Evolutionary conservation across 352 stramenopile species (phyloP), one percentile per base, ranked within the genome.

Genomic region (Lagenidium giganteum): DNA sequence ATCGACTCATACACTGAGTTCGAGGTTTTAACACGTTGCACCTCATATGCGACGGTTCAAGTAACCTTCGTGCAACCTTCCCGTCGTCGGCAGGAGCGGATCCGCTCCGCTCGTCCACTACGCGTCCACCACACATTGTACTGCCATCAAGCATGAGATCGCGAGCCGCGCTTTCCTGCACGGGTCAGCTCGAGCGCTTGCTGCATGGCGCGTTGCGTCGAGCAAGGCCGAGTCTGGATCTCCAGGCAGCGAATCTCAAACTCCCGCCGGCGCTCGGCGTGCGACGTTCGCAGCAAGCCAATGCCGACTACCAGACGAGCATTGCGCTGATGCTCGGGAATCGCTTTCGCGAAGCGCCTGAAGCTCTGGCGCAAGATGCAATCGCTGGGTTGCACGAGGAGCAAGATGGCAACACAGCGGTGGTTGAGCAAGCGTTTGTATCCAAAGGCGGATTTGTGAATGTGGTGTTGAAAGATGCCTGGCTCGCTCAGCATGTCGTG

Each of bases 381-480:
- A 37, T 58, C 33, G 35, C 32, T 13, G 32, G 32, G 32, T 18
- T 38, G 11, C 32, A 38, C 16, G 32, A 42, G n/a, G n/a, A 32
- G 2, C 17, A 51, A 54, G 12, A 66, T 68, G 42, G 50, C 61
- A 11, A 64, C 54, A 33, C 42, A 39, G 22, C 47, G 46, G 12
- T 61, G 4, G 30, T 49, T 13, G 30, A 35, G 9, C 27, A 57
- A 17, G 74, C 66, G n/a, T 84, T 76, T 40, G 74, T 83, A 8
- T 74, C 74, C 13, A 70, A 63, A 23, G 64, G 65, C 20, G 81
- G 81, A n/a, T 93, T 93, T 42, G 57, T 93, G 34, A 93, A 93
- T 49, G 23, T 93, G 17, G 66, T 78, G 37, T 43, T 93, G 16
- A 50, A 76, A 21, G 68, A 91, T 56, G 57, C 61, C n/a, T 93